Evolutionary conservation across 2,329 filamentous ascomycete species (phyloP).

Genomic region (Cordyceps pruinosa): DNA sequence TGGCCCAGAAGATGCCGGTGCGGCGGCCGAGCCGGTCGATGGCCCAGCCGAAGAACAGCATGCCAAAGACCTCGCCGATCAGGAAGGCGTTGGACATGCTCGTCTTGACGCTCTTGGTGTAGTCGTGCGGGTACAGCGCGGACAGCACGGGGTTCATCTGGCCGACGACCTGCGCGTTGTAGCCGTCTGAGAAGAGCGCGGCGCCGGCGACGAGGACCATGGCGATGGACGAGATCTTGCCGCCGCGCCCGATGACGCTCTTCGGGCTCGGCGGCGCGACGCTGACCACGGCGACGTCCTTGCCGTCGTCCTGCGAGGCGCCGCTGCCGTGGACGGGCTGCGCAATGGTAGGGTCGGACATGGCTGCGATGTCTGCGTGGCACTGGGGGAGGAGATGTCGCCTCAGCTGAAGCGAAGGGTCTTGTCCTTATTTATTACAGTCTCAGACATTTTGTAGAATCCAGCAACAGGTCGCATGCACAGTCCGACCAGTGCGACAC

Average conservation of each 20-base stretch:
- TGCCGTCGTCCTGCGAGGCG: background rate
- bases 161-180: constrained; percentile 28
- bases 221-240: constrained; percentile 1
- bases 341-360: background rate
- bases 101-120: constrained; percentile 29
- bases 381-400: background rate
- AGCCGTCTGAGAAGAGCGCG: constrained; percentile 28
- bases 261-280: background rate
- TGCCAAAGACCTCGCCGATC: constrained; percentile 35
- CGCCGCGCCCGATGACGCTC: background rate
- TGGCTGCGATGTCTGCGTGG: background rate
- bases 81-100: constrained; percentile 33
- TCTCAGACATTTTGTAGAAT: background rate
- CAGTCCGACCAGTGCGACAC: background rate
- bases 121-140: constrained; percentile 25
- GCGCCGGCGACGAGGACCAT: constrained; percentile 24
- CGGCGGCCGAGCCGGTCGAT: constrained; percentile 41
- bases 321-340: background rate
- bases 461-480: constrained; percentile 6
- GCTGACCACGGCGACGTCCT: background rate
- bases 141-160: constrained; percentile 27
- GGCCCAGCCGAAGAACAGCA: constrained; percentile 33
- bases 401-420: constrained; percentile 2
- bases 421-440: background rate
- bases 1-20: constrained; percentile 38